A percentile compares a stretch with the other conserved stretches of the same genome.
Conservation (phyloP, 768 basidiomycete species). For the Lentinula edodes region DNA sequence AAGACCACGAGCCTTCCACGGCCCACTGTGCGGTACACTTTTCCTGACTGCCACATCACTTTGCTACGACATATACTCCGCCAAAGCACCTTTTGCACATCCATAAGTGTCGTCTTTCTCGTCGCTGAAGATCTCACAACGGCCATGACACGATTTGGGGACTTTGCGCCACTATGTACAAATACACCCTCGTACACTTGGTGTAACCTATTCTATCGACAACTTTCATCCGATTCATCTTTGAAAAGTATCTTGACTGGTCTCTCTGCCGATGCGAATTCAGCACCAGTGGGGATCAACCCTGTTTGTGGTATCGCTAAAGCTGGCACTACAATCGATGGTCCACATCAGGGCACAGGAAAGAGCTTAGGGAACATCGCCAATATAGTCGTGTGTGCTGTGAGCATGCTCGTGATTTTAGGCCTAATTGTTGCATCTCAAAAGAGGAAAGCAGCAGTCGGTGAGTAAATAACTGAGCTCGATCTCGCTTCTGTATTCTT, state of each 20-base stretch:
- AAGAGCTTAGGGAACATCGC: constrained; percentile 69
- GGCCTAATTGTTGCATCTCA: constrained; percentile 52
- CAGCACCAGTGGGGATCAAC: constrained; percentile 81
- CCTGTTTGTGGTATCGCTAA: constrained; percentile 73
- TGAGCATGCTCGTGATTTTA: constrained; percentile 59
- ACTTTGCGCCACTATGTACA: constrained; percentile 64
- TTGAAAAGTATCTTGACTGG: constrained; percentile 32
- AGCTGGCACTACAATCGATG: constrained; percentile 46
- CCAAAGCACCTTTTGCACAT: background rate
- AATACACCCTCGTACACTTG: constrained; percentile 77
- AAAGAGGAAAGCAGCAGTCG: constrained; percentile 84
- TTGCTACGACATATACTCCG: background rate
- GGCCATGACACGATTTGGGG: constrained; percentile 58
- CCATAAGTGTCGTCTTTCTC: background rate
- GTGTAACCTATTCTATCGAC: constrained; percentile 93
- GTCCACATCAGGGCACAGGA: background rate
- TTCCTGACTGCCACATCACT: background rate
- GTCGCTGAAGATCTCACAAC: background rate
- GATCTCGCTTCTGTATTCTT: background rate
- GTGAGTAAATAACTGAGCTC: constrained; percentile 30
- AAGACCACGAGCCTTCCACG: background rate
- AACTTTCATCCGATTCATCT: constrained; percentile 25
- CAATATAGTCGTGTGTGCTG: constrained; percentile 76
- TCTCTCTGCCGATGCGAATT: constrained; percentile 33
- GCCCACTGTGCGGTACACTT: background rate